Evolutionary conservation across 257 asterid genomes (phyloP), one percentile per base, ranked within the genome.

Genomic region (Salvia hispanica): DNA sequence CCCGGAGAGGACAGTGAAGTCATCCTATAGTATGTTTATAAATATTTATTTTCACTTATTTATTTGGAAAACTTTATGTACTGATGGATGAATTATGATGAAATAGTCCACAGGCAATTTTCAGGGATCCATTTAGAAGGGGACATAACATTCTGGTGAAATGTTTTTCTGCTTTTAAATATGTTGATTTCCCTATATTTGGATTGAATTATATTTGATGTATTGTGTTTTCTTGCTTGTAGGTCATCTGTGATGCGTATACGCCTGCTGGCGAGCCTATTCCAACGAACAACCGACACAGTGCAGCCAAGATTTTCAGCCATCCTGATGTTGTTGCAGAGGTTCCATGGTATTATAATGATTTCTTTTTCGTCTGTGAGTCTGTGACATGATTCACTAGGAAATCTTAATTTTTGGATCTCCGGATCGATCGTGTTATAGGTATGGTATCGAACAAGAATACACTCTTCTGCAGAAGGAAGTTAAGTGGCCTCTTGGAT

Each of bases 391-490:
- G n/a, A n/a, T n/a, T n/a, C n/a, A n/a, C n/a, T n/a, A n/a, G n/a
- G n/a, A n/a, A n/a, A n/a, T n/a, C n/a, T n/a, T n/a, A n/a, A n/a
- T n/a, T n/a, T n/a, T n/a, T n/a, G n/a, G n/a, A n/a, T n/a, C n/a
- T n/a, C n/a, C n/a, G n/a, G n/a, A n/a, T n/a, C n/a, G n/a, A n/a
- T n/a, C n/a, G n/a, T n/a, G n/a, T n/a, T n/a, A n/a, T n/a, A n/a
- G 98, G 98, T 92, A 81, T 66, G 98, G 98, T 18, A 87, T 92
- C 47, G 96, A 92, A 81, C 96, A 92, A 84, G 98, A 92, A 61
- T 92, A 92, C 75, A 92, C 98, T 75, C 74, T 92, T 56, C 54
- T 92, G 82, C 85, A 92, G 66, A 92, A 77, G 80, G 83, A 86
- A 31, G 79, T 82, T 12, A 87, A 82, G 50, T 92, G 98, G 98